These are phyloP conservation scores for Aspergillus ustus DNA, from an alignment of 2,329 filamentous ascomycete species.

Conservation along the genomic window DNA sequence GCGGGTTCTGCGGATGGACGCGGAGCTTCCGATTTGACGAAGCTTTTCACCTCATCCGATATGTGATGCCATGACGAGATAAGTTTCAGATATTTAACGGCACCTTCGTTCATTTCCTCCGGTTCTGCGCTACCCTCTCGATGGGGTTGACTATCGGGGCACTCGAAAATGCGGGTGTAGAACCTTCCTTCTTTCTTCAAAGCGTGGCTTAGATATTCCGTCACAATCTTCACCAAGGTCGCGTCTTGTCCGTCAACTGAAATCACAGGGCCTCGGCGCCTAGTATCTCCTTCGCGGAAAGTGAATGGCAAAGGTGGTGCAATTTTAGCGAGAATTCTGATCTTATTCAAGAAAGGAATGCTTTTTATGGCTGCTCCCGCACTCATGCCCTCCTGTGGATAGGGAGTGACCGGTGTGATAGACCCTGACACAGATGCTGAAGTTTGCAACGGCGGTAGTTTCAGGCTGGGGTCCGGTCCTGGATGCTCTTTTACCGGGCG, in stretches of 20 bases:
- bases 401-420: constrained; percentile 34
- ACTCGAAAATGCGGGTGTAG: constrained; percentile 54
- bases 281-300: constrained; percentile 34
- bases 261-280: constrained; percentile 75
- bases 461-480: constrained; percentile 55
- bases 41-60: constrained; percentile 70
- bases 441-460: constrained; percentile 59
- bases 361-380: constrained; percentile 75
- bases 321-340: constrained; percentile 76
- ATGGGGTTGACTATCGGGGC: constrained; percentile 40
- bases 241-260: constrained; percentile 77
- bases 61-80: constrained; percentile 77
- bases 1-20: constrained; percentile 22
- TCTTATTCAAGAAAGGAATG: constrained; percentile 75
- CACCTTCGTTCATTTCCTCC: constrained; percentile 51
- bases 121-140: constrained; percentile 27
- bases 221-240: constrained; percentile 67
- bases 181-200: constrained; percentile 59
- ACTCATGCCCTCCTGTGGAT: constrained; percentile 47
- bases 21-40: constrained; percentile 50
- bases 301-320: constrained; percentile 65
- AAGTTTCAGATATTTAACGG: constrained; percentile 65
- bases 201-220: constrained; percentile 63
- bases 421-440: constrained; percentile 24
- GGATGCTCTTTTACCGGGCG: constrained; percentile 31